These are phyloP conservation scores for Lachnellula subtilissima DNA, from an alignment of 2,329 filamentous ascomycete species.

Conservation along the genomic window DNA sequence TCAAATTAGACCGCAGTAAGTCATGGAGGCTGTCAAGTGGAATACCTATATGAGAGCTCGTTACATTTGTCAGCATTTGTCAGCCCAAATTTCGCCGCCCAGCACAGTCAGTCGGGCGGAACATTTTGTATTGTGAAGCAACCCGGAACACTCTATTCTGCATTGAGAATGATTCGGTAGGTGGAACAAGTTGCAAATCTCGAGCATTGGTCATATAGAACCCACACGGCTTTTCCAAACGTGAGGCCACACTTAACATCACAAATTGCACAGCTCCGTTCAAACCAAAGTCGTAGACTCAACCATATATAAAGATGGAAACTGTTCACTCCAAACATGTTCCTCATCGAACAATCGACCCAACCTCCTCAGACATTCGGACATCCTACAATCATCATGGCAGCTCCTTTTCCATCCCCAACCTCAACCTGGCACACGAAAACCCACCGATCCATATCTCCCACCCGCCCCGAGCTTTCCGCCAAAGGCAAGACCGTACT, in stretches of 20 bases:
- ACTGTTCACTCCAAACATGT: slow-evolving; percentile 7
- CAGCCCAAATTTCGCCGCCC: slow-evolving; percentile 1
- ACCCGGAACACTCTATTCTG: slow-evolving; percentile 1
- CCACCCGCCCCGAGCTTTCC: slow-evolving; percentile 37
- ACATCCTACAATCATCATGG: slow-evolving; percentile 17
- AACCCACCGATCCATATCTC: slow-evolving; percentile 35
- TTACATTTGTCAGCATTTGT: slow-evolving; percentile 23
- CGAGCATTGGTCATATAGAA: background rate
- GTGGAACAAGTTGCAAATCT: slow-evolving; percentile 27
- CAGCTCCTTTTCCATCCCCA: slow-evolving; percentile 35
- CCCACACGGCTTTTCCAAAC: background rate
- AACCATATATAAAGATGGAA: slow-evolving; percentile 18
- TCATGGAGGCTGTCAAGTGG: slow-evolving; percentile 9
- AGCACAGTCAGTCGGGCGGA: slow-evolving; percentile 13
- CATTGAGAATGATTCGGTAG: slow-evolving; percentile 9
- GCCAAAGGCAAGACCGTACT: slow-evolving; percentile 37
- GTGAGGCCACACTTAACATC: slow-evolving; percentile 5
- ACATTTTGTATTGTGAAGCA: slow-evolving; percentile 24
- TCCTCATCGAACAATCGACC: slow-evolving; percentile 7
- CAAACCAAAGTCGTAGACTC: slow-evolving; percentile 11
- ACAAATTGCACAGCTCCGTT: slow-evolving; percentile 23
- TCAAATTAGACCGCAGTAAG: slow-evolving; percentile 18
- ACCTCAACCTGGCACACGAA: slow-evolving; percentile 35
- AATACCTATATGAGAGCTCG: slow-evolving; percentile 10
- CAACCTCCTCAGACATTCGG: slow-evolving; percentile 6